Percentiles rank a stretch among this genome's conserved stretches.
These are phyloP conservation scores for Fusarium duplospermum DNA, from an alignment of 2,329 filamentous ascomycete species.

Conservation along the genomic window DNA sequence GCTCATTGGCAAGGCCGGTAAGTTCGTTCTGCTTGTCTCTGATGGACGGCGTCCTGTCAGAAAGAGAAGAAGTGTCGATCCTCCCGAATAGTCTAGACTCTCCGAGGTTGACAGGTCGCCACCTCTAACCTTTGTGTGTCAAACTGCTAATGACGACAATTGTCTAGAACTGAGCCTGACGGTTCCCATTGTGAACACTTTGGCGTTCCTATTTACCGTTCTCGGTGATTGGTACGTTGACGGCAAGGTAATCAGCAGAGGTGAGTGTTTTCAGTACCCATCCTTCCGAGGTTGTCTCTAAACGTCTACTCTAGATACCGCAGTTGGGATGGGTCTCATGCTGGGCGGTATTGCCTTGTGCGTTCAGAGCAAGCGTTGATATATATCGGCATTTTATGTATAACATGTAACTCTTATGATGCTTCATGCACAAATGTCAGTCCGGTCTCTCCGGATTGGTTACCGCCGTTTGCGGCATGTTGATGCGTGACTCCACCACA, in stretches of 20 bases:
- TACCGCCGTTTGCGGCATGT: slow-evolving; percentile 13
- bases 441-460: slow-evolving; percentile 36
- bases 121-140: background rate
- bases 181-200: slow-evolving; percentile 92
- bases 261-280: slow-evolving; percentile 60
- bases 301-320: slow-evolving; percentile 71
- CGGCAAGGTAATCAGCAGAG: slow-evolving; percentile 85
- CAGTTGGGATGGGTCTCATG: slow-evolving; percentile 83
- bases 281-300: background rate
- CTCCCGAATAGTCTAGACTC: slow-evolving; percentile 10
- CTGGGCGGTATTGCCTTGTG: slow-evolving; percentile 85
- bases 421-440: slow-evolving; percentile 14
- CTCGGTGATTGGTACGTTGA: slow-evolving; percentile 96
- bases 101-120: slow-evolving; percentile 27
- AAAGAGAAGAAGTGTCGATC: slow-evolving; percentile 18
- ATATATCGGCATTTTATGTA: slow-evolving; percentile 9
- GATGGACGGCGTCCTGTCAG: slow-evolving; percentile 1
- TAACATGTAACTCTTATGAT: slow-evolving; percentile 14
- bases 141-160: slow-evolving; percentile 26
- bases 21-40: slow-evolving; percentile 52
- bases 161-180: slow-evolving; percentile 85
- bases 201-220: slow-evolving; percentile 96
- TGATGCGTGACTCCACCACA: slow-evolving; percentile 38
- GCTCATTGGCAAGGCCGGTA: slow-evolving; percentile 90
- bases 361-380: slow-evolving; percentile 72